Evolutionary conservation across 805 yeast species (phyloP).

Genomic region (Cephaloascus fragrans): DNA sequence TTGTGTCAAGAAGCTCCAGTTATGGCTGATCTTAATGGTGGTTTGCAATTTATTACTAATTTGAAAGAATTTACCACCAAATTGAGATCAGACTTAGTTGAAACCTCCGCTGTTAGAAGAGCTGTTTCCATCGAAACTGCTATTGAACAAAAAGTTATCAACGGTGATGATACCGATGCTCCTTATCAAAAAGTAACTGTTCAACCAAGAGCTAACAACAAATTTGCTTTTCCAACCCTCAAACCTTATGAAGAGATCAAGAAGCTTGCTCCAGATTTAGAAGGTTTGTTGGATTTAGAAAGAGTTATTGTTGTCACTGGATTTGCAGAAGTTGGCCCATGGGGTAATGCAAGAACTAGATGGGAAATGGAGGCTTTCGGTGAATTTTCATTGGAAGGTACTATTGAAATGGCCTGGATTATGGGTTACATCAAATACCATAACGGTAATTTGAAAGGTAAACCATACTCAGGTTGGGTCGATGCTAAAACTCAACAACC

Average conservation of each 20-base stretch:
- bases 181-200: conserved; percentile 70
- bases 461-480: conserved; percentile 94
- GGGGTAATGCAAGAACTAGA: conserved; percentile 98
- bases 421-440: conserved; percentile 97
- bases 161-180: conserved; percentile 82
- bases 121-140: conserved; percentile 93
- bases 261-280: conserved; percentile 60
- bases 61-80: conserved; percentile 78
- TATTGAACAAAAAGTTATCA: conserved; percentile 74
- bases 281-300: conserved; percentile 88
- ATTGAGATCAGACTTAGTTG: conserved; percentile 67
- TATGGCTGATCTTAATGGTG: conserved; percentile 98
- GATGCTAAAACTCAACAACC: conserved; percentile 90
- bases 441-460: conserved; percentile 82
- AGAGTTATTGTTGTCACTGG: conserved; percentile 93
- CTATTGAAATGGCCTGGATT: conserved; percentile 99
- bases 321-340: conserved; percentile 97
- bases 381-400: conserved; percentile 92
- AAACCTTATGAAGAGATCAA: conserved; percentile 70
- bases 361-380: conserved; percentile 99
- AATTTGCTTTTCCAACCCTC: conserved; percentile 85
- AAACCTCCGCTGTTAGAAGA: conserved; percentile 85
- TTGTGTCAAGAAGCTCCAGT: conserved; percentile 91
- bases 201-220: conserved; percentile 92
- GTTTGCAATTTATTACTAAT: conserved; percentile 87